Evolutionary conservation across 768 basidiomycete species (phyloP), one percentile per base, ranked within the genome.

Genomic region (Boletales sp.): DNA sequence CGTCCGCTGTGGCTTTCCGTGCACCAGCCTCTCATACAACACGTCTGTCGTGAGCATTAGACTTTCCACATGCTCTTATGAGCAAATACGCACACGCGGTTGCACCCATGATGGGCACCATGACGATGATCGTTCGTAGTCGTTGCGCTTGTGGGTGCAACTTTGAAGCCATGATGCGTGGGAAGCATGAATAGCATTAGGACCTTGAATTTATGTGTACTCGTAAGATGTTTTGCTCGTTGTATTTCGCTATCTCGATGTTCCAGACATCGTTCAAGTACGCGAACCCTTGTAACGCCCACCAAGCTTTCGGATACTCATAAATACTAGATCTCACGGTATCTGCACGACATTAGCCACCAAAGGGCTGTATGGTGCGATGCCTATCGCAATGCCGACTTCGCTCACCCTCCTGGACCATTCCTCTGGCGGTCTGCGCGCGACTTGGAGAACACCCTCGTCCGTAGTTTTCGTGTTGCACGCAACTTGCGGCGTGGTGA

Each of bases 81-180:
- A 38, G 47, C 13, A 30, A 41, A 18, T 42, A 58, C 81, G 52
- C 49, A 88, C 86, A 76, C 43, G 82, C 78, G 12, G 80, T 80
- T 6, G 78, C 84, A 25, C 75, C 81, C 44, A 87, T 81, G 39
- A 88, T 75, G 4, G 86, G 86, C 12, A 82, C 55, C 0, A 84
- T 74, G 36, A 84, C 70, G 38, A 88, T 82, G 51, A 88, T 77
- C 25, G 74, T 78, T 18, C 74, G 74, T 45, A 76, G 63, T 52
- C 71, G 68, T 39, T 68, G 72, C 37, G 74, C 75, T 57, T 79
- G 72, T 8, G 73, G 73, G 19, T 76, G 71, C 12, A 79, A 60
- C 51, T 66, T 72, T 48, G 38, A 51, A 44, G 61, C 54, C 68
- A 69, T 69, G 45, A 31, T 30, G 18, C 32, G 49, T 55, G 54